phyloP scores from a whole-genome alignment of 768 basidiomycete genomes.

The Mrakia frigida region DNA sequence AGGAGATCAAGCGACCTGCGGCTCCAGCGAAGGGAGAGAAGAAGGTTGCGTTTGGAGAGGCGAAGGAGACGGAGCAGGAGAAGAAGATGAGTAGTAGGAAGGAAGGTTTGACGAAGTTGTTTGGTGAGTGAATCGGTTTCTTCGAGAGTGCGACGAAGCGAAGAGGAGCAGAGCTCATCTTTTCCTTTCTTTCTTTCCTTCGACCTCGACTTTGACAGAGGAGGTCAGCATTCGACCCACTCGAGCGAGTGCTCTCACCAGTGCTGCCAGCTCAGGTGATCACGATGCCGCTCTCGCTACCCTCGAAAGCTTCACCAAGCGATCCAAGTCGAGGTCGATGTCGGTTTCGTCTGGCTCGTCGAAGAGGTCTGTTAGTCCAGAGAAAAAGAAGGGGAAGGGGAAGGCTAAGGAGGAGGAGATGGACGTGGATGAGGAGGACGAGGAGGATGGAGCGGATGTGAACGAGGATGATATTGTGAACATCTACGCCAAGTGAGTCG shows the following conservation, averaged over 20 bases:
- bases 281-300: background rate
- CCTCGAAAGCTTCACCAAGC: background rate
- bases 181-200: background rate
- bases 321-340: constrained; percentile 47
- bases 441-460: constrained; percentile 72
- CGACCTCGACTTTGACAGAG: constrained; percentile 32
- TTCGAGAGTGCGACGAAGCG: too few species aligned
- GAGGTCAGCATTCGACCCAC: constrained; percentile 2
- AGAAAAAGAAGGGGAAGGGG: constrained; percentile 47
- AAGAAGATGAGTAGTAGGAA: constrained; percentile 75
- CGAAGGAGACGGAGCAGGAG: constrained; percentile 69
- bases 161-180: too few species aligned
- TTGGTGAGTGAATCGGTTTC: too few species aligned
- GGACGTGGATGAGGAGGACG: constrained; percentile 73
- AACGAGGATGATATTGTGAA: constrained; percentile 71
- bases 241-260: constrained; percentile 9
- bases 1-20: constrained; percentile 23
- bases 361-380: constrained; percentile 40
- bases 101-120: constrained; percentile 63
- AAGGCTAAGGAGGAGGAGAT: constrained; percentile 53
- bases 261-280: background rate
- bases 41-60: background rate
- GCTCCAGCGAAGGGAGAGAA: background rate
- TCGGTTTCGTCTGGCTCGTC: constrained; percentile 54
- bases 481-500: constrained; percentile 72